Evolutionary conservation across 805 yeast species (phyloP), one percentile per base, ranked within the genome.

Genomic region (Yarrowia sp.): DNA sequence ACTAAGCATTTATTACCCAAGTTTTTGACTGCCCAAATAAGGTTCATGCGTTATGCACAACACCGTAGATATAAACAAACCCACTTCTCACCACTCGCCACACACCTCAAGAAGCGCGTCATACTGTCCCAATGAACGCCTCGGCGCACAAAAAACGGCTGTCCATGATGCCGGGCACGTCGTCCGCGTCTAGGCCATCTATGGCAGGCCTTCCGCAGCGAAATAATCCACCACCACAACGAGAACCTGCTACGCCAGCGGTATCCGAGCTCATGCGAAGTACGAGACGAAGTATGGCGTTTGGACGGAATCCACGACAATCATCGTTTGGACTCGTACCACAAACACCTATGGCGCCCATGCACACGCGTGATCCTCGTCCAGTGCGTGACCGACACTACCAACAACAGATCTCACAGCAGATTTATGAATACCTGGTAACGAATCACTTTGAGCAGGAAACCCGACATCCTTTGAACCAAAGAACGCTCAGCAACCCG

Each of bases 341-440:
- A 19, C 65, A 59, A 45, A 59, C 65, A 45, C 65, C 65, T 14
- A 45, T 59, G 52, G 65, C 52, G 2, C 42, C 65, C 16, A 59
- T 59, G 65, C 65, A 59, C 42, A 43, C 65, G 36, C 67, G 67
- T 48, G 97, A 92, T 78, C 89, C 90, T 40, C 82, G 98, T 66
- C 97, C 97, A 5, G 77, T 92, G 36, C 82, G 92, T 69, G 97
- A 92, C 76, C 84, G 84, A 71, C 83, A 81, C 70, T 91, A 86
- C 76, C 96, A 90, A 75, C 79, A 78, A 52, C 79, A 83, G 36
- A 85, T 91, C 70, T 91, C 87, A 72, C 87, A 87, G 70, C 90
- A 89, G 64, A 83, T 92, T 16, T 84, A 83, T 74, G 88, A 87
- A 38, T 93, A 86, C 76, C 79, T 92, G 65, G 79, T 82, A 5